Base-by-base conservation (phyloP, 2,329 filamentous ascomycete species). In the Ascochyta koolunga region DNA sequence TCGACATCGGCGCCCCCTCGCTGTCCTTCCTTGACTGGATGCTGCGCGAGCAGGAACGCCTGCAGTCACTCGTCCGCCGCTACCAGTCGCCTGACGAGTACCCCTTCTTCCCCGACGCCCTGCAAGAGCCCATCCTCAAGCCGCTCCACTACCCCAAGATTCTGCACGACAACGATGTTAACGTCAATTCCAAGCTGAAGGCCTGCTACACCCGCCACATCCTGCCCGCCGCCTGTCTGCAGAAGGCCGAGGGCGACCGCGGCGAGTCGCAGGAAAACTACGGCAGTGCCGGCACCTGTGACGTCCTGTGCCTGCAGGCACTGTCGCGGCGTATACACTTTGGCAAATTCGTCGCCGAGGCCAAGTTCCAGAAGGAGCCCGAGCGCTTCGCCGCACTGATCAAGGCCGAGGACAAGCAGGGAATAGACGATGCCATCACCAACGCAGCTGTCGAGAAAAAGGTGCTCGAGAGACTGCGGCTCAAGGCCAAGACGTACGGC, bases 41-140 rank as follows among this genome's bases (percentile, higher is more conserved):
- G 72, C 86, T 98, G 24, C 84, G 83, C 64, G 90, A 96, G 75
- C 91, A 96, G 72, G 95, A 99, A 78, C 88, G 86, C 59, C 80
- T 98, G 5, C 93, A 99, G 74, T 96, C 93, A 13, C 85, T 91
- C 46, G 93, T 99, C 64, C 91, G 95, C 64, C 91, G 95, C 72
- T 99, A 92, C 81, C 88, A 99, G 75, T 91, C 91, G 0, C 95
- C 95, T 33, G 95, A 99, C 81, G 95, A 99, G 78, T 93, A 96
- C 76, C 91, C 95, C 19, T 99, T 98, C 85, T 99, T 97, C 79
- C 91, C 92, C 1, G 83, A 89, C 25, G 88, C 86, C 9, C 80
- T 97, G 35, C 86, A 91, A 68, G 81, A 83, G 50, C 90, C 93
- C 22, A 90, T 99, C 58, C 85, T 99, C n/a, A 87, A 89, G 64